These are phyloP conservation scores for Lentinula raphanica DNA, from an alignment of 768 basidiomycete genomes.

Conservation along the genomic window DNA sequence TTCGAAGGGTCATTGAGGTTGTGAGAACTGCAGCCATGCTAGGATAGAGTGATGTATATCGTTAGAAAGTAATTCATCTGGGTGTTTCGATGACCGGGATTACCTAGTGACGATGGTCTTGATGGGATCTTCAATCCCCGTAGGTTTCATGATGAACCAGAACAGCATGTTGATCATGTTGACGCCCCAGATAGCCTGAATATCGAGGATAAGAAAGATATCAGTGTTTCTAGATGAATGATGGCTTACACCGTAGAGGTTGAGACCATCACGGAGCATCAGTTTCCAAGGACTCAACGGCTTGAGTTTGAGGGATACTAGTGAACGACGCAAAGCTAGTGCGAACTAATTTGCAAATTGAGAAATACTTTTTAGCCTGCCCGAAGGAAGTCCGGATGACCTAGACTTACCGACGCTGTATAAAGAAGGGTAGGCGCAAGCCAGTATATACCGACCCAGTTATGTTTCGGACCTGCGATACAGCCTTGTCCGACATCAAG, in stretches of 20 bases:
- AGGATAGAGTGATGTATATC: too few species aligned
- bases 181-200: slow-evolving; percentile 67
- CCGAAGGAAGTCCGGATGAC: slow-evolving; percentile 15
- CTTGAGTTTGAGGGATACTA: slow-evolving; percentile 53
- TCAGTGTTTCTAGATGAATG: neutral
- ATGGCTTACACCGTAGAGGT: slow-evolving; percentile 66
- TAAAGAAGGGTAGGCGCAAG: slow-evolving; percentile 69
- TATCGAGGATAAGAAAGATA: slow-evolving; percentile 5
- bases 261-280: slow-evolving; percentile 86
- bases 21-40: slow-evolving; percentile 85
- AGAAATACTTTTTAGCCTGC: neutral
- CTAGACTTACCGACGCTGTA: slow-evolving; percentile 57
- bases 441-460: slow-evolving; percentile 89
- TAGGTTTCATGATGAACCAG: slow-evolving; percentile 80
- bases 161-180: slow-evolving; percentile 82
- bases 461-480: slow-evolving; percentile 75
- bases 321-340: slow-evolving; percentile 56
- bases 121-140: slow-evolving; percentile 57
- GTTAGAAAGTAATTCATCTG: too few species aligned
- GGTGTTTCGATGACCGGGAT: too few species aligned
- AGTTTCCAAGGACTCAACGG: slow-evolving; percentile 70
- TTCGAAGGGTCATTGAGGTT: slow-evolving; percentile 83
- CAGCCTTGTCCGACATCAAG: slow-evolving; percentile 74
- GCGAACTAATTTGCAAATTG: slow-evolving; percentile 35
- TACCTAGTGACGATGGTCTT: slow-evolving; percentile 74